Base-by-base conservation (phyloP, 106 monocot genomes). In the Dendrobium chrysotoxum region DNA sequence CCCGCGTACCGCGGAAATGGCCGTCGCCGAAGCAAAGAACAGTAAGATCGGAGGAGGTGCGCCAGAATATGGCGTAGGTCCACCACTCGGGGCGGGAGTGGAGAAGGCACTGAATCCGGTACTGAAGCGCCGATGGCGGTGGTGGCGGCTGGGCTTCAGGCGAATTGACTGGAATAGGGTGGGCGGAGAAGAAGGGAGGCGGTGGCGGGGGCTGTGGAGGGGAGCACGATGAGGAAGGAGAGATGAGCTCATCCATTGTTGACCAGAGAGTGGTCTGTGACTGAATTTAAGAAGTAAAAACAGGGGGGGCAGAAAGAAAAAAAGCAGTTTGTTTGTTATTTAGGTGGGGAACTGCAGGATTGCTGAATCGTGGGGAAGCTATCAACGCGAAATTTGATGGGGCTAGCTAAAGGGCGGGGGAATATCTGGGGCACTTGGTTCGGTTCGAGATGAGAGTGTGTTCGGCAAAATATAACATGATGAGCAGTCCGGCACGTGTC, bases 11-110 rank as follows among this genome's bases (percentile, higher is more conserved):
- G 42, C 90, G 87, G 80, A 92, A 83, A 65, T 87, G 64, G 21
- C 91, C 91, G 3, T 84, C 91, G 12, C 88, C 84, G 77, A 83
- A 91, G 41, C 84, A 84, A 57, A 91, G 86, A n/a, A 77, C 3
- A 70, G 55, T 26, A 72, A 5, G n/a, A 71, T 75, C 61, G 1
- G 75, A 12, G 23, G 81, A 46, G 38, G 75, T 79, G 46, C 81
- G 87, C 90, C 90, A 90, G 90, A 87, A 80, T 73, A 90, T 85
- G 83, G 85, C 90, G 87, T 90, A 90, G 54, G 86, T 72, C 90
- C 90, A 90, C 85, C 90, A 87, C 20, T 89, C 84, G 20, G 86
- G 77, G 21, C 79, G 82, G 81, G 84, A 61, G 35, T 73, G 42
- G 80, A 90, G 82, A 76, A 90, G 83, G 68, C 53, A 78, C 50